Percentiles rank a stretch among this genome's conserved stretches.
Conservation (phyloP, 2,329 filamentous ascomycete species). For the Colletotrichum sp. region DNA sequence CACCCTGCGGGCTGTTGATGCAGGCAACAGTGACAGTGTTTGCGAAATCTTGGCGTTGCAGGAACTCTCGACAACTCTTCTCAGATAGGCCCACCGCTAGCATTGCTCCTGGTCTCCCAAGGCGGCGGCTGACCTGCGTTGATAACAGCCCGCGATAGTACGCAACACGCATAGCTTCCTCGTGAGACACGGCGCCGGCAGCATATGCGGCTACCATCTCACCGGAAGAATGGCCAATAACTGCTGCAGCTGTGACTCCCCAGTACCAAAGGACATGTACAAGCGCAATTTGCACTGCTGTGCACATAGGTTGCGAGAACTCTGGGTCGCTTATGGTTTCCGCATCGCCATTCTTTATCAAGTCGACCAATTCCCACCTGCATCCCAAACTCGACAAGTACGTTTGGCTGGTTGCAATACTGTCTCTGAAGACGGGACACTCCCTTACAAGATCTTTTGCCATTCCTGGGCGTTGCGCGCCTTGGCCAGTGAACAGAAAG, state of each 20-base stretch:
- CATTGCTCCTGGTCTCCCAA: background rate
- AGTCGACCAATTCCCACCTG: background rate
- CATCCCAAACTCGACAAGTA: background rate
- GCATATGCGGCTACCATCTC: constrained; percentile 40
- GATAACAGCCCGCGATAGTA: constrained; percentile 26
- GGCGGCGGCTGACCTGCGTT: background rate
- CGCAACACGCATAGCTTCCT: constrained; percentile 31
- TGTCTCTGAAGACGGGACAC: constrained; percentile 30
- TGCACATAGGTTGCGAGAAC: constrained; percentile 35
- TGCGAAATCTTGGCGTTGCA: background rate
- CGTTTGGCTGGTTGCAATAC: background rate
- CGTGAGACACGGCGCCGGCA: constrained; percentile 12
- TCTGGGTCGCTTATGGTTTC: constrained; percentile 22
- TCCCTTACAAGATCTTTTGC: constrained; percentile 30
- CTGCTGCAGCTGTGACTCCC: constrained; percentile 36
- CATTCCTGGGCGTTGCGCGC: constrained; percentile 35
- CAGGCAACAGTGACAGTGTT: constrained; percentile 36
- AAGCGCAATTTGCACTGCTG: constrained; percentile 33
- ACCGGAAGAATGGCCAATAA: constrained; percentile 54
- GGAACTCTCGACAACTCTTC: background rate
- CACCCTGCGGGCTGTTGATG: constrained; percentile 56
- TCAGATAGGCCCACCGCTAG: background rate
- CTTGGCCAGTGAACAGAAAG: constrained; percentile 39
- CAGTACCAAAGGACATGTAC: constrained; percentile 31
- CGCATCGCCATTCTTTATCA: background rate